A percentile compares a stretch with the other conserved stretches of the same genome.
phyloP scores from a whole-genome alignment of 495 filamentous ascomycete species.

The Friedmanniomyces simplex region DNA sequence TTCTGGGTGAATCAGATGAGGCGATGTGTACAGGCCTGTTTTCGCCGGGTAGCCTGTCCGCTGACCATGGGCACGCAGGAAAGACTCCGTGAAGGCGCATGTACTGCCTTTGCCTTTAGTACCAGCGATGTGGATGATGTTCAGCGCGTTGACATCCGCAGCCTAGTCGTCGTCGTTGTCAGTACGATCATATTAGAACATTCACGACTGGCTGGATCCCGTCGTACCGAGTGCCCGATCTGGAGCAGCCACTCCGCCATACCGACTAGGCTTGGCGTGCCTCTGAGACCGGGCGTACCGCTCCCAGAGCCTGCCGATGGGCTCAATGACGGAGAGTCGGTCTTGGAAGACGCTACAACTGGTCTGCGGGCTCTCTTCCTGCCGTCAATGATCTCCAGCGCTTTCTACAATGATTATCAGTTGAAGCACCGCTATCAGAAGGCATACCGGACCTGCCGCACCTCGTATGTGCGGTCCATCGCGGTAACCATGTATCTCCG shows the following conservation, averaged over 20 bases:
- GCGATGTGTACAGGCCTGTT: conserved; percentile 25
- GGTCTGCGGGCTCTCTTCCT: neutral
- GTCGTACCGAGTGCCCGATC: conserved; percentile 13
- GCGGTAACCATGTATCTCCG: neutral
- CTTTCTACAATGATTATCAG: neutral
- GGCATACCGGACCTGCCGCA: neutral
- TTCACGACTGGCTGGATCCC: too few species aligned
- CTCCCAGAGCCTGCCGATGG: neutral
- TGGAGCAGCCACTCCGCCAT: conserved; percentile 19
- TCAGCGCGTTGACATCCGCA: conserved; percentile 19
- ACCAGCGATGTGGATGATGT: conserved; percentile 40
- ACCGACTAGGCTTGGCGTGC: conserved; percentile 17
- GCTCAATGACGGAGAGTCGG: neutral
- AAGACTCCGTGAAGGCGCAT: conserved; percentile 36
- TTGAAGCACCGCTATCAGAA: neutral
- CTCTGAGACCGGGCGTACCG: conserved; percentile 3
- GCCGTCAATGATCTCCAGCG: neutral
- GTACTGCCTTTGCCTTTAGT: conserved; percentile 47
- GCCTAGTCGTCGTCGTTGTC: neutral
- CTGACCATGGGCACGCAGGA: conserved; percentile 29
- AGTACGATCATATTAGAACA: neutral
- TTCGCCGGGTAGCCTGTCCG: conserved; percentile 20
- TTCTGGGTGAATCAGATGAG: conserved; percentile 14
- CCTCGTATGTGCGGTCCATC: neutral
- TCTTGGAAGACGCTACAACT: neutral